These are phyloP conservation scores for Ogataea paradorogensis DNA, from an alignment of 805 yeast species.

Conservation along the genomic window DNA sequence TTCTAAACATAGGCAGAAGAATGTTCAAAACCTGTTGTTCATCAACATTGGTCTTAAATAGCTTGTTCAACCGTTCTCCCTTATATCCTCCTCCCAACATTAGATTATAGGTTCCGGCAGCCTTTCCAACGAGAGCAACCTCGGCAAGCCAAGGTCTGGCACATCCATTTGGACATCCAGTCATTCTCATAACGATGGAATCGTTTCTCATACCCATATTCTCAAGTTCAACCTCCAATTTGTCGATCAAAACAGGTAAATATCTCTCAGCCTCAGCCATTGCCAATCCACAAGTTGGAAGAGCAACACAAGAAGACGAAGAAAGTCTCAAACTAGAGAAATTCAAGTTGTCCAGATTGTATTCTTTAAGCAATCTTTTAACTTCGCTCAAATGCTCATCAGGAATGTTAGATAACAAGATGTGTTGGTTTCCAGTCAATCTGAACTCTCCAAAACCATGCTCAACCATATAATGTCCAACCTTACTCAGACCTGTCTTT, in stretches of 20 bases:
- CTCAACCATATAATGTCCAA: slow-evolving; percentile 66
- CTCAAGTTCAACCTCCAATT: slow-evolving; percentile 83
- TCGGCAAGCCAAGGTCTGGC: slow-evolving; percentile 99
- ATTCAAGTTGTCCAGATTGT: slow-evolving; percentile 78
- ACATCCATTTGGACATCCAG: slow-evolving; percentile 98
- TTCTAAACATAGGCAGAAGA: slow-evolving; percentile 82
- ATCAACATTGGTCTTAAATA: slow-evolving; percentile 81
- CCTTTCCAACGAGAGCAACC: slow-evolving; percentile 93
- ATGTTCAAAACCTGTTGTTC: slow-evolving; percentile 82
- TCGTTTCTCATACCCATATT: slow-evolving; percentile 93
- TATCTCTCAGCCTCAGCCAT: slow-evolving; percentile 98
- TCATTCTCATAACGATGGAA: slow-evolving; percentile 95
- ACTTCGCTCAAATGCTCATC: slow-evolving; percentile 64
- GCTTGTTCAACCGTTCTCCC: slow-evolving; percentile 89
- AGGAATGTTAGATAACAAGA: slow-evolving; percentile 67
- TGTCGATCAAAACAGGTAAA: slow-evolving; percentile 76
- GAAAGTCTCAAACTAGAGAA: slow-evolving; percentile 83
- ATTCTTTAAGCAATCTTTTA: slow-evolving; percentile 62
- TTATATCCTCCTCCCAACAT: slow-evolving; percentile 95
- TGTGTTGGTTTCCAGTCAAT: slow-evolving; percentile 94
- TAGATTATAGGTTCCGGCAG: slow-evolving; percentile 87
- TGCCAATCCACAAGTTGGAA: slow-evolving; percentile 98
- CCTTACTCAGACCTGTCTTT: slow-evolving; percentile 76
- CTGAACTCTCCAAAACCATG: slow-evolving; percentile 80
- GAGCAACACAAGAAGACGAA: slow-evolving; percentile 95